Percentiles rank a stretch among this genome's conserved stretches.
Evolutionary conservation across 108 stramenopile genomes (phyloP).

Genomic region (Discostella stelligeroides): DNA sequence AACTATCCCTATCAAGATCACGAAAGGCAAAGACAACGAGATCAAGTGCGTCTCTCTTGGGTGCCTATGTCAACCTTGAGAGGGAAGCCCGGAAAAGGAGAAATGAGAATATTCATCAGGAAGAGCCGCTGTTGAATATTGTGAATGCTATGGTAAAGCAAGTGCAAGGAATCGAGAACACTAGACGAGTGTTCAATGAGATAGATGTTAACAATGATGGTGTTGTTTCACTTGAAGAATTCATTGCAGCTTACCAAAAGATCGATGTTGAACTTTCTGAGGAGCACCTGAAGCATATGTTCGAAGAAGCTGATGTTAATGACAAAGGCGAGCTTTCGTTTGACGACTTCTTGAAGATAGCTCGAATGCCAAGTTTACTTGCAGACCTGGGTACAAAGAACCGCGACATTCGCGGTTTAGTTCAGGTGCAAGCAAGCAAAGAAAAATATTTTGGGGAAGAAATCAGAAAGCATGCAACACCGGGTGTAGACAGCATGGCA

Average conservation of each 20-base stretch:
- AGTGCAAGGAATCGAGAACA: constrained; percentile 47
- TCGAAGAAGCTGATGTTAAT: constrained; percentile 51
- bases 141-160: constrained; percentile 38
- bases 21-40: constrained; percentile 38
- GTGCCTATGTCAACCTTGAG: constrained; percentile 69
- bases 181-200: constrained; percentile 42
- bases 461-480: constrained; percentile 21
- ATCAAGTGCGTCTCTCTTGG: constrained; percentile 52
- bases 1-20: constrained; percentile 48
- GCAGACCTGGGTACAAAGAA: constrained; percentile 42
- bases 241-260: constrained; percentile 50
- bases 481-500: constrained; percentile 33
- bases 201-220: constrained; percentile 44
- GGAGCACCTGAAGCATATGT: constrained; percentile 35
- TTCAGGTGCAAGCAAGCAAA: constrained; percentile 43
- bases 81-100: constrained; percentile 46
- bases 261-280: constrained; percentile 26
- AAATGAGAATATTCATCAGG: constrained; percentile 9
- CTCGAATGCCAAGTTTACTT: constrained; percentile 43
- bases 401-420: constrained; percentile 39
- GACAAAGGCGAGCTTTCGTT: constrained; percentile 46
- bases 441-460: constrained; percentile 55
- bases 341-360: constrained; percentile 50
- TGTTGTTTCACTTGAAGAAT: constrained; percentile 33
- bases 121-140: constrained; percentile 16